phyloP scores from a whole-genome alignment of 2,329 filamentous ascomycete genomes.

The Neodidymelliopsis sp. region DNA sequence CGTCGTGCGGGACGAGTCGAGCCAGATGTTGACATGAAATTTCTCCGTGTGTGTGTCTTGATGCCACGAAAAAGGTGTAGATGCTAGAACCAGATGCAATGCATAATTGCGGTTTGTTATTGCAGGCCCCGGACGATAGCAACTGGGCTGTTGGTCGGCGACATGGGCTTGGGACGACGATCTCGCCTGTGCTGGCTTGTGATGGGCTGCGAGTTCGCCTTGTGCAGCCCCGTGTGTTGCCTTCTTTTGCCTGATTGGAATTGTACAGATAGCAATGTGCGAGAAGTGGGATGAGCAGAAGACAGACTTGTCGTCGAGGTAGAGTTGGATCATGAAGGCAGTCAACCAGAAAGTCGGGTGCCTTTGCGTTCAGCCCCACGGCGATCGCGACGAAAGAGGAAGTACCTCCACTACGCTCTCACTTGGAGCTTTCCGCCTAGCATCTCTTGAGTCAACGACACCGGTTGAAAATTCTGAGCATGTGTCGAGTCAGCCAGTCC shows the following conservation, averaged over 20 bases:
- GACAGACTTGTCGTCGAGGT: conserved; percentile 16
- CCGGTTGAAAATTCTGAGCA: too few relatives aligned
- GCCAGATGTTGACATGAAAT: conserved; percentile 6
- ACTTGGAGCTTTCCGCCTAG: conserved; percentile 7
- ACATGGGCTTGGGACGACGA: conserved; percentile 6
- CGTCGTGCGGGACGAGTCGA: conserved; percentile 18
- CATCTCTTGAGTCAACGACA: too few relatives aligned
- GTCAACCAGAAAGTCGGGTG: conserved; percentile 23
- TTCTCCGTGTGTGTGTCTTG: conserved; percentile 9
- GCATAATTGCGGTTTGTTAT: conserved; percentile 11
- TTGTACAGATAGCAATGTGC: not conserved
- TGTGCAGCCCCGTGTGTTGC: not conserved
- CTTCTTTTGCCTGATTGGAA: conserved; percentile 14
- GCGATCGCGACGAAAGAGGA: conserved; percentile 20
- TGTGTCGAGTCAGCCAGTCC: too few relatives aligned
- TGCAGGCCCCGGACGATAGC: conserved; percentile 13
- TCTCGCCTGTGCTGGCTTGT: conserved; percentile 4
- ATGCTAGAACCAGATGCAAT: conserved; percentile 16
- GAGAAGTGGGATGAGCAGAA: not conserved
- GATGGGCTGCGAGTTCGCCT: conserved; percentile 1
- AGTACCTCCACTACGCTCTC: conserved; percentile 12
- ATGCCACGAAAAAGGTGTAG: conserved; percentile 13
- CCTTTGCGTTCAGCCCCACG: conserved; percentile 22
- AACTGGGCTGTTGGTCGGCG: conserved; percentile 16
- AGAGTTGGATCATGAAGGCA: conserved; percentile 14